Evolutionary conservation across 495 filamentous ascomycete species (phyloP).

Genomic region (Aspergillus funiculosus): DNA sequence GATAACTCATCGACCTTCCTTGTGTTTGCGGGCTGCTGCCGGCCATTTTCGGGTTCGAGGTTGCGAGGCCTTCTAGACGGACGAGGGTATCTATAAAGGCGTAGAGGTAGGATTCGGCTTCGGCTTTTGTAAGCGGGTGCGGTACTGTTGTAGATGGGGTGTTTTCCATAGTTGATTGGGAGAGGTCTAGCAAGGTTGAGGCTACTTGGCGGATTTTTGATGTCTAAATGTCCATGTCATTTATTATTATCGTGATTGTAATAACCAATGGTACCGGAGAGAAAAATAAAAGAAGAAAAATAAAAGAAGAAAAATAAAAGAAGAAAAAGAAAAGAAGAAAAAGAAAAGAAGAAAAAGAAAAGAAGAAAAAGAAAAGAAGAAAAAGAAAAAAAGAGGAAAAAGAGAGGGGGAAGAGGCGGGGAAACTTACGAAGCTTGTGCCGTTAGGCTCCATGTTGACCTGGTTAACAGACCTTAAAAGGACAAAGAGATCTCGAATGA

Average conservation of each 20-base stretch:
- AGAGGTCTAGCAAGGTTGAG: constrained; percentile 61
- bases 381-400: not conserved
- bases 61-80: constrained; percentile 52
- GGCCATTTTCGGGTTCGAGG: not conserved
- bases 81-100: constrained; percentile 66
- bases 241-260: constrained; percentile 8
- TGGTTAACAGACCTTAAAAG: constrained; percentile 66
- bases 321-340: no score
- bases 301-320: no score
- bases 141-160: constrained; percentile 22
- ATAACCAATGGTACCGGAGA: no score
- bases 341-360: no score
- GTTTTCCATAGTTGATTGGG: constrained; percentile 45
- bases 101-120: constrained; percentile 59
- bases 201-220: constrained; percentile 71
- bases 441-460: constrained; percentile 79
- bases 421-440: constrained; percentile 56
- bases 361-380: not conserved
- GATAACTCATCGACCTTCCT: constrained; percentile 37
- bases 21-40: constrained; percentile 25
- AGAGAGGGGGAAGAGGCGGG: no score
- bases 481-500: constrained; percentile 67
- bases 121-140: constrained; percentile 32
- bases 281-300: no score
- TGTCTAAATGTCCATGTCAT: no score